Evolutionary conservation across 208 protist genomes (phyloP).

Genomic region (Trypanosoma brucei): DNA sequence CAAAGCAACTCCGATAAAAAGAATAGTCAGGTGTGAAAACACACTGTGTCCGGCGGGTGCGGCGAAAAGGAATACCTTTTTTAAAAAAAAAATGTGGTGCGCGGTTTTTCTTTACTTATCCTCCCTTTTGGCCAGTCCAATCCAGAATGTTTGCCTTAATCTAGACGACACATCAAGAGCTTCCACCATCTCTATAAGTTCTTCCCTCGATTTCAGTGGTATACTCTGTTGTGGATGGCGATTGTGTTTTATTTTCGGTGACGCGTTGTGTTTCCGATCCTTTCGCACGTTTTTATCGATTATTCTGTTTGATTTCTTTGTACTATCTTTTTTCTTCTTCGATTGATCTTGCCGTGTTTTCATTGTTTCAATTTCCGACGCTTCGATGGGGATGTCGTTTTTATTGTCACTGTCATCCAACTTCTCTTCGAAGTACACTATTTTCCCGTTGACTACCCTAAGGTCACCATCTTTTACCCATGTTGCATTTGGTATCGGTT

Average conservation of each 20-base stretch:
- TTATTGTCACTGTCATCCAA: neutral
- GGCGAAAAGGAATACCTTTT: too few relatives aligned
- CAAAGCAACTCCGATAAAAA: too few relatives aligned
- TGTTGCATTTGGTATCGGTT: constrained; percentile 12
- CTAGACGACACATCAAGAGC: constrained; percentile 24
- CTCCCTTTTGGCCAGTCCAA: constrained; percentile 7
- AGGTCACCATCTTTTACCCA: constrained; percentile 40
- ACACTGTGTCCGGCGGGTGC: too few relatives aligned
- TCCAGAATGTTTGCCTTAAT: constrained; percentile 33
- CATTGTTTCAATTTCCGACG: too few relatives aligned
- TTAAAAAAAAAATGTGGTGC: too few relatives aligned
- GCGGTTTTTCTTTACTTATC: too few relatives aligned
- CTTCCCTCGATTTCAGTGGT: constrained; percentile 27
- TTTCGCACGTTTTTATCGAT: constrained; percentile 3
- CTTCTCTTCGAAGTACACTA: constrained; percentile 24
- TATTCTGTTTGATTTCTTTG: neutral
- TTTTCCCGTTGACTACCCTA: constrained; percentile 24
- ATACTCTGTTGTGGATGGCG: constrained; percentile 21
- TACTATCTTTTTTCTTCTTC: neutral
- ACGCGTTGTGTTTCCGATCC: neutral
- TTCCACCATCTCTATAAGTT: constrained; percentile 29
- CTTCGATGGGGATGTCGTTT: neutral
- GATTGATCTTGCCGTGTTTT: too few relatives aligned
- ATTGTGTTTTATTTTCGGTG: neutral
- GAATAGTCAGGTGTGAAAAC: too few relatives aligned